Evolutionary conservation across 2,329 filamentous ascomycete species (phyloP).

Genomic region (Penicillium psychrosexuale): DNA sequence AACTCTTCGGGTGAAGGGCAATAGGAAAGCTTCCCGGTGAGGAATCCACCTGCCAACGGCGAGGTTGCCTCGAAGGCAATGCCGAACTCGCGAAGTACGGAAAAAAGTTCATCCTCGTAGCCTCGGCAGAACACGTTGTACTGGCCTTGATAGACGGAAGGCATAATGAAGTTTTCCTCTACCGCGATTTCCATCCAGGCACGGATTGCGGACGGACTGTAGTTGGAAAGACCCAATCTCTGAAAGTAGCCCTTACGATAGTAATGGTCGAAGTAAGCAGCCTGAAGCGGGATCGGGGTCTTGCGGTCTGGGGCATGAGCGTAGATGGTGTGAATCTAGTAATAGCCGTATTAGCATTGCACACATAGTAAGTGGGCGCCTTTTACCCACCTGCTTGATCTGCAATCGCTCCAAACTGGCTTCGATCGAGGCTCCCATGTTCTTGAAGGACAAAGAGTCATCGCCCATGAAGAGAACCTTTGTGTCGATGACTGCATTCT

Average conservation of each 20-base stretch:
- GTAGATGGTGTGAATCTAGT: constrained; percentile 3
- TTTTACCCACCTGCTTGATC: neutral
- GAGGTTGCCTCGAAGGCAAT: constrained; percentile 3
- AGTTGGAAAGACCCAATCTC: constrained; percentile 1
- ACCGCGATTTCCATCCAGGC: constrained; percentile 1
- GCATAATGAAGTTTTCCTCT: neutral
- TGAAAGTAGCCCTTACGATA: neutral
- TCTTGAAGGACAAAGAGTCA: neutral
- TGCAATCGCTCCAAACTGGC: neutral
- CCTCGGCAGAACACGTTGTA: constrained; percentile 4
- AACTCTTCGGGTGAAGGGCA: neutral
- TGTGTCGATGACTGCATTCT: neutral
- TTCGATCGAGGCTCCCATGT: neutral
- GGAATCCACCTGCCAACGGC: constrained; percentile 2
- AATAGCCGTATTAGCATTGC: neutral
- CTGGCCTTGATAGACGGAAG: constrained; percentile 1
- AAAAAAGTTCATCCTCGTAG: constrained; percentile 5
- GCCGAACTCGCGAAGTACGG: neutral
- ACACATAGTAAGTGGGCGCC: fast-evolving
- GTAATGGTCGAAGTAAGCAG: constrained; percentile 2
- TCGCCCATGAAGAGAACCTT: constrained; percentile 1
- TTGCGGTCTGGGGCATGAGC: constrained; percentile 4
- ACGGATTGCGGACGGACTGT: neutral
- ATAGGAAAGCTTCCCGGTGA: constrained; percentile 2
- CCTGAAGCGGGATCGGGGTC: constrained; percentile 1